These are phyloP conservation scores for Linanthus parryae DNA, from an alignment of 148 eudicot genomes.

Conservation along the genomic window DNA sequence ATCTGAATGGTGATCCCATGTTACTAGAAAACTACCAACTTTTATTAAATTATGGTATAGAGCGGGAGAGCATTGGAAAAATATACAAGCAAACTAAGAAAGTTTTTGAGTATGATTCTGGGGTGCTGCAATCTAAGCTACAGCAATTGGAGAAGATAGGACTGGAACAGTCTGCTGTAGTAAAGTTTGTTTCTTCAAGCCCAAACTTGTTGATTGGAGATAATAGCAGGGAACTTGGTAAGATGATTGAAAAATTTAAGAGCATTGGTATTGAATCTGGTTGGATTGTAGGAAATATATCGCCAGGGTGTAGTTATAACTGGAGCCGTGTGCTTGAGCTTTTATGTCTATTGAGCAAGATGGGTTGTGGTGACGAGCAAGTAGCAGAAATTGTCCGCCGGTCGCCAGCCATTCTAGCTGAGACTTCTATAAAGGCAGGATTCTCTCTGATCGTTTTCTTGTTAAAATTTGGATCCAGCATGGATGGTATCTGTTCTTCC, in stretches of 20 bases:
- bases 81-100: conserved; percentile 50
- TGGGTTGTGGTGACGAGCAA: conserved; percentile 36
- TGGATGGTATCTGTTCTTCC: conserved; percentile 27
- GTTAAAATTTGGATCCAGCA: conserved; percentile 53
- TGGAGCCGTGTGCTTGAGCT: conserved; percentile 55
- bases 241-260: conserved; percentile 30
- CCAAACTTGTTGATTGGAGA: conserved; percentile 46
- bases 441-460: conserved; percentile 39
- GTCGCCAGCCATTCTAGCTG: conserved; percentile 49
- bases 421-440: conserved; percentile 36
- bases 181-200: conserved; percentile 37
- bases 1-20: conserved; percentile 44
- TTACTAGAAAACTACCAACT: conserved; percentile 51
- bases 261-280: conserved; percentile 34
- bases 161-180: conserved; percentile 25
- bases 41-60: conserved; percentile 57
- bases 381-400: conserved; percentile 21
- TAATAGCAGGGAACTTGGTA: conserved; percentile 19
- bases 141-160: conserved; percentile 44
- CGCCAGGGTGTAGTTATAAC: conserved; percentile 27
- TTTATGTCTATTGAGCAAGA: conserved; percentile 27
- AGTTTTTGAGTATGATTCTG: conserved; percentile 42
- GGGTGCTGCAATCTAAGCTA: conserved; percentile 43
- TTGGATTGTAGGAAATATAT: conserved; percentile 42
- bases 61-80: conserved; percentile 42